Evolutionary conservation across 352 stramenopile species (phyloP), one percentile per base, ranked within the genome.

Genomic region (Lagenidium sp.): DNA sequence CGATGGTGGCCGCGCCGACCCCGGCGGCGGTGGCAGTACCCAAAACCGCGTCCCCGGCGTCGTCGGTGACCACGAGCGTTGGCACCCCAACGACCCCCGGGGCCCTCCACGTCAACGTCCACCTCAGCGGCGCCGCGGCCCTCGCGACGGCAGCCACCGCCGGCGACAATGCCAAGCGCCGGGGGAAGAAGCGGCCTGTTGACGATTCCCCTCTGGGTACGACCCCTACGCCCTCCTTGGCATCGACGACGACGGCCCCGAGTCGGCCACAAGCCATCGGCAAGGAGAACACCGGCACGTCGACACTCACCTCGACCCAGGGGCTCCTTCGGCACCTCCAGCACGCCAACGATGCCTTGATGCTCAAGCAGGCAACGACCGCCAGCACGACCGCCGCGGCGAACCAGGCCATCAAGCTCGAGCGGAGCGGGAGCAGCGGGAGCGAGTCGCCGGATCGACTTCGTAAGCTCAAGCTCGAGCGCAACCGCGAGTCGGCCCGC

Each of bases 401-500:
- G 12, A 26, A 53, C 19, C 63, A 67, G 22, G 64, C 44, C 1
- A 65, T 75, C 26, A 87, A 87, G 62, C 35, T 58, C 15, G 76
- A 88, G 49, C 35, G 45, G 6, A 56, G 65, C 16, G 60, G 55
- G 21, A 82, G 65, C 57, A 85, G 72, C 42, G 69, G 76, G 25
- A 77, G 68, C 41, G 73, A 82, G 42, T 59, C 57, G 41, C 68
- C 53, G 20, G 80, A 61, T 39, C 52, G 81, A 16, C 71, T 85
- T 53, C 74, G 77, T 47, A 86, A 85, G 49, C 68, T 85, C 42
- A 89, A 95, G 55, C 68, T 96, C 11, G 86, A 96, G 61, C 87
- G 91, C 45, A 97, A 97, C 67, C 81, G 85, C 20, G 71, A 96
- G 50, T 94, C 75, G 20, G 89, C 85, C 19, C 71, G 89, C 20